phyloP scores from a whole-genome alignment of 306 rosid genomes.

The Prunus dulcis region DNA sequence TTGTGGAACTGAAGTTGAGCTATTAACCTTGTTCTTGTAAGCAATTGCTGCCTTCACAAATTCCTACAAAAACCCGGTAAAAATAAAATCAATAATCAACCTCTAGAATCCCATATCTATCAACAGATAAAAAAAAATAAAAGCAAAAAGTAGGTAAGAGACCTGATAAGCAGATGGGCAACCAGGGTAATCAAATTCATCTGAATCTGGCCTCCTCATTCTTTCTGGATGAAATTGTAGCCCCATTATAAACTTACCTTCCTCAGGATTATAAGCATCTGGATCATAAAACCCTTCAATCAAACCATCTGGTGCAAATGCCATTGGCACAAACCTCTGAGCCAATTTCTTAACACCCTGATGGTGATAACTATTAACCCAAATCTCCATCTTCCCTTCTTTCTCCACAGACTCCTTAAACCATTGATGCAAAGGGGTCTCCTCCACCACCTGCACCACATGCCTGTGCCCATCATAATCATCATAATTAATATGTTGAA shows the following conservation, averaged over 20 bases:
- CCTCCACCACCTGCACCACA: conserved; percentile 53
- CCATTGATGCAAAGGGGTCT: conserved; percentile 82
- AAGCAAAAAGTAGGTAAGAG: background rate
- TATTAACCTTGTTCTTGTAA: conserved; percentile 64
- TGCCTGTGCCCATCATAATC: conserved; percentile 92
- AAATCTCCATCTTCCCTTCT: conserved; percentile 47
- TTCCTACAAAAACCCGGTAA: conserved; percentile 45
- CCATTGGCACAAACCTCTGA: conserved; percentile 82
- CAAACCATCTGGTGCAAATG: conserved; percentile 78
- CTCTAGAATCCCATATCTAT: background rate
- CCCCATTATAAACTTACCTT: conserved; percentile 93
- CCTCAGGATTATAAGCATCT: conserved; percentile 83
- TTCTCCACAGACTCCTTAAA: conserved; percentile 65
- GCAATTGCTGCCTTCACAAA: conserved; percentile 55
- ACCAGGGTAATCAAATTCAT: conserved; percentile 81
- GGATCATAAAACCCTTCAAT: conserved; percentile 88
- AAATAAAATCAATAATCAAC: too few species aligned
- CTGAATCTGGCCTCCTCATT: conserved; percentile 72
- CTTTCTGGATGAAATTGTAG: conserved; percentile 93
- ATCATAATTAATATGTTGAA: conserved; percentile 66
- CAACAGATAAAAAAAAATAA: background rate
- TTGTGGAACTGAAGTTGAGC: background rate
- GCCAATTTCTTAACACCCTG: conserved; percentile 89
- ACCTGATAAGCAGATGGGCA: conserved; percentile 90
- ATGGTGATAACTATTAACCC: conserved; percentile 90